A percentile compares a stretch with the other conserved stretches of the same genome.
Conservation (phyloP, 2,329 filamentous ascomycete species). For the Venturia pyrina region DNA sequence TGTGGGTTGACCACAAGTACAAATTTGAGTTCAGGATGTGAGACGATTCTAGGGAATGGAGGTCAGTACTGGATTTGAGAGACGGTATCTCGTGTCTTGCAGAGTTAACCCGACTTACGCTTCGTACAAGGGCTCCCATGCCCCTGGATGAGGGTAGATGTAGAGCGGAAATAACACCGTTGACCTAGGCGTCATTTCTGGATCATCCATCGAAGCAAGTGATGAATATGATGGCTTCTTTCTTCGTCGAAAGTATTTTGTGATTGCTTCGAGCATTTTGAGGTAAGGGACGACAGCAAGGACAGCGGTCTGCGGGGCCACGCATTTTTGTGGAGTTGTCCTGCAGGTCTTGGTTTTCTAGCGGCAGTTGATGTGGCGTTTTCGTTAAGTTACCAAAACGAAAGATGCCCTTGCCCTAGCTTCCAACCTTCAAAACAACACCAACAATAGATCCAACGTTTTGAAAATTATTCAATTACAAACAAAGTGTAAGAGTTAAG, state of each 20-base stretch:
- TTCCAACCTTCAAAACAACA: not conserved
- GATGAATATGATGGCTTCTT: not conserved
- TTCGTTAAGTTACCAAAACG: not conserved
- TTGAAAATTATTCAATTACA: not conserved
- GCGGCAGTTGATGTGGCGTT: not conserved
- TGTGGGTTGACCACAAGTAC: slow-evolving; percentile 6
- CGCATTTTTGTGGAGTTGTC: slow-evolving; percentile 2
- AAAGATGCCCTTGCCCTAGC: slow-evolving; percentile 2
- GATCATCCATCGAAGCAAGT: not conserved
- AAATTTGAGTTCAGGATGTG: not conserved
- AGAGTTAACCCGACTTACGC: not conserved
- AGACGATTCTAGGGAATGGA: not conserved
- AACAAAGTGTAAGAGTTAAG: not conserved
- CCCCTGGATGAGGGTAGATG: slow-evolving; percentile 4
- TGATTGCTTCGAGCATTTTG: not conserved
- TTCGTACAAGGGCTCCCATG: slow-evolving; percentile 1
- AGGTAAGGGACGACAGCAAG: not conserved
- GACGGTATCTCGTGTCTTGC: not conserved
- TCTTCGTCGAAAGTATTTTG: not conserved
- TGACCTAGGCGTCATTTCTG: not conserved
- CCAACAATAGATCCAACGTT: not conserved
- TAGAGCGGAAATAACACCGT: slow-evolving; percentile 2
- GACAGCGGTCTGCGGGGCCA: not conserved
- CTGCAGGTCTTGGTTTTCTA: not conserved
- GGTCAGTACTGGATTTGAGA: not conserved